phyloP scores from a whole-genome alignment of 2,329 filamentous ascomycete species.

The Botrytis hyacinthi region DNA sequence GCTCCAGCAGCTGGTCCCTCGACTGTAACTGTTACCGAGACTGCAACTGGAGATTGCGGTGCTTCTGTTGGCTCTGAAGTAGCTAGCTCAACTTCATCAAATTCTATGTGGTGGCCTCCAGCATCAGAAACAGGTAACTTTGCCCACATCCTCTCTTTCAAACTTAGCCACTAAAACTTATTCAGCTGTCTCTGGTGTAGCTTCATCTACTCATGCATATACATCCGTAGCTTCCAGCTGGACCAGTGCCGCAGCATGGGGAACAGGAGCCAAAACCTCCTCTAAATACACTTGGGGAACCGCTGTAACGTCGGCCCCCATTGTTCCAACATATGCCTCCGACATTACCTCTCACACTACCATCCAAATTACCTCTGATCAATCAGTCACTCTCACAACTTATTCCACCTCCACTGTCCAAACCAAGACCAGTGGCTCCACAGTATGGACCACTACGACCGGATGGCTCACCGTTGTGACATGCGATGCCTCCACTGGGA shows the following conservation, averaged over 20 bases:
- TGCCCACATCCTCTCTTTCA: neutral
- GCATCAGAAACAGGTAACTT: constrained; percentile 6
- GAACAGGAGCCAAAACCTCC: neutral
- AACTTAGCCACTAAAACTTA: neutral
- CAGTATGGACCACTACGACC: constrained; percentile 10
- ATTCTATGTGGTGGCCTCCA: neutral
- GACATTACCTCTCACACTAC: neutral
- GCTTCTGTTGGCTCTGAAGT: neutral
- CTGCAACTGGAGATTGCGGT: neutral
- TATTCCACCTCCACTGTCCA: neutral
- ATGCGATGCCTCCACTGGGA: neutral
- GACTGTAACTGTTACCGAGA: constrained; percentile 10
- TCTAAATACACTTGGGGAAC: constrained; percentile 1
- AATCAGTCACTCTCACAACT: neutral
- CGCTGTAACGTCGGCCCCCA: neutral
- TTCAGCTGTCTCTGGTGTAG: neutral
- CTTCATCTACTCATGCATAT: neutral
- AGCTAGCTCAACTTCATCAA: constrained; percentile 5
- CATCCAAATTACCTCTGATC: neutral
- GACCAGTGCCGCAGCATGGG: neutral
- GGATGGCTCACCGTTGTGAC: constrained; percentile 6
- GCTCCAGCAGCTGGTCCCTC: neutral
- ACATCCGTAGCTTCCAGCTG: neutral
- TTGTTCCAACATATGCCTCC: neutral
- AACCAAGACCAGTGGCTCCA: neutral